These are phyloP conservation scores for Debaryomyces sp. DNA, from an alignment of 1,139 yeast genomes.

Conservation along the genomic window DNA sequence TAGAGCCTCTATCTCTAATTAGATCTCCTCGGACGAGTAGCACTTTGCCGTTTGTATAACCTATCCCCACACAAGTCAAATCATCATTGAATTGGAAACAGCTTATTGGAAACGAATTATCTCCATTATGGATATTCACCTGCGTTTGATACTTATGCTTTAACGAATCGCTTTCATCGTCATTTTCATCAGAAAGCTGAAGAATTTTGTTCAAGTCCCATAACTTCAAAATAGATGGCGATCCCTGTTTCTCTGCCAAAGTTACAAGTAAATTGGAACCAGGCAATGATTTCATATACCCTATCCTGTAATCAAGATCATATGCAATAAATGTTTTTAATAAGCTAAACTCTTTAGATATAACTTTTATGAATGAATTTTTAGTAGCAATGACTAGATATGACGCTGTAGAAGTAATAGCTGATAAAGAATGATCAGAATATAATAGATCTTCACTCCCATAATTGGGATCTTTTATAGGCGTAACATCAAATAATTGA, in stretches of 20 bases:
- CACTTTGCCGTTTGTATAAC: slow-evolving; percentile 87
- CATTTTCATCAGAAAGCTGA: slow-evolving; percentile 26
- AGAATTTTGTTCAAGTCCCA: slow-evolving; percentile 68
- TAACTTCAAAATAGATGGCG: slow-evolving; percentile 64
- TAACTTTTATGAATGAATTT: slow-evolving; percentile 58
- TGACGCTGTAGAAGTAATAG: slow-evolving; percentile 57
- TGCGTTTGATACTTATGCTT: slow-evolving; percentile 37
- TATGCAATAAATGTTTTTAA: slow-evolving; percentile 62
- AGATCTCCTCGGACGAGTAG: slow-evolving; percentile 85
- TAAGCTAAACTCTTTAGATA: slow-evolving; percentile 51
- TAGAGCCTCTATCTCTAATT: slow-evolving; percentile 83
- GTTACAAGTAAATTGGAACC: slow-evolving; percentile 60
- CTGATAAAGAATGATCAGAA: slow-evolving; percentile 75
- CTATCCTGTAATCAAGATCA: slow-evolving; percentile 63
- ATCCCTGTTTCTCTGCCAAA: slow-evolving; percentile 73
- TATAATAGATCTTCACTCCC: slow-evolving; percentile 65
- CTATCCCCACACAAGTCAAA: slow-evolving; percentile 71
- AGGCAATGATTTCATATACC: slow-evolving; percentile 52
- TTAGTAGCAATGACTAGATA: slow-evolving; percentile 62
- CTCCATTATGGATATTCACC: slow-evolving; percentile 47
- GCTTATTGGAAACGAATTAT: slow-evolving; percentile 74
- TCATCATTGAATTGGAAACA: slow-evolving; percentile 60
- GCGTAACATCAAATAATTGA: slow-evolving; percentile 81
- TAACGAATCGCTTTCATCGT: slow-evolving; percentile 39
- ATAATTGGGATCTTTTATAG: slow-evolving; percentile 79